Conservation (phyloP, 2,329 filamentous ascomycete species). For the Alternaria metachromatica region DNA sequence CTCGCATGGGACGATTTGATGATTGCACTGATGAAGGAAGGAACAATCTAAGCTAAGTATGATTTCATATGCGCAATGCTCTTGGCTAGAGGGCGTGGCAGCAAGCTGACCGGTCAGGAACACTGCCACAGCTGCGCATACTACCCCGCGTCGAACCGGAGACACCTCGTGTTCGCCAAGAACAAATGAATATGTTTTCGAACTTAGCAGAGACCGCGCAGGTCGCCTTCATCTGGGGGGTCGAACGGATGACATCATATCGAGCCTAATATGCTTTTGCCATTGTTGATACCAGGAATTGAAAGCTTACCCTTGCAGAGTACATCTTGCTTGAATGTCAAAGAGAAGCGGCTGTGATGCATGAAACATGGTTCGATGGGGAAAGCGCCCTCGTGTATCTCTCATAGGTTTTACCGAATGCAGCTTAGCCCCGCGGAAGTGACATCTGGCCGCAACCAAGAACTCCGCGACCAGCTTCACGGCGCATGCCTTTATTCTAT, state of each 20-base stretch:
- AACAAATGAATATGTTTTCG: accelerated
- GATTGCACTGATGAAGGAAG: not conserved
- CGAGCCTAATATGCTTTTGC: not conserved
- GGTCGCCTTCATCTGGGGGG: not conserved
- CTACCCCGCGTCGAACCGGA: not conserved
- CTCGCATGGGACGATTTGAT: not conserved
- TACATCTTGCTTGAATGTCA: not conserved
- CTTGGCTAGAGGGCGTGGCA: not conserved
- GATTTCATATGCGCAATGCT: not conserved
- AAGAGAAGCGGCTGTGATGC: not conserved
- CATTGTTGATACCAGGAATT: not conserved
- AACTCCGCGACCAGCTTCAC: constrained; percentile 18
- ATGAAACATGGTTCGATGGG: not conserved
- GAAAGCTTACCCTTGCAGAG: not conserved
- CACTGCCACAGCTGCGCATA: not conserved
- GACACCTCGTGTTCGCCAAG: not conserved
- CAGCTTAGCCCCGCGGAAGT: constrained; percentile 29
- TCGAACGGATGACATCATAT: not conserved
- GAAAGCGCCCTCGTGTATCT: not conserved
- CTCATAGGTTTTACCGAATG: constrained; percentile 11
- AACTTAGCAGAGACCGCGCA: not conserved
- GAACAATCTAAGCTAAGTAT: not conserved
- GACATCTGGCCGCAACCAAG: constrained; percentile 42
- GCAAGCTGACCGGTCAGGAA: not conserved
- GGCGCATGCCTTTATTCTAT: constrained; percentile 8